Evolutionary conservation across 2,329 filamentous ascomycete species (phyloP).

Genomic region (Ascochyta clinopodiicola): DNA sequence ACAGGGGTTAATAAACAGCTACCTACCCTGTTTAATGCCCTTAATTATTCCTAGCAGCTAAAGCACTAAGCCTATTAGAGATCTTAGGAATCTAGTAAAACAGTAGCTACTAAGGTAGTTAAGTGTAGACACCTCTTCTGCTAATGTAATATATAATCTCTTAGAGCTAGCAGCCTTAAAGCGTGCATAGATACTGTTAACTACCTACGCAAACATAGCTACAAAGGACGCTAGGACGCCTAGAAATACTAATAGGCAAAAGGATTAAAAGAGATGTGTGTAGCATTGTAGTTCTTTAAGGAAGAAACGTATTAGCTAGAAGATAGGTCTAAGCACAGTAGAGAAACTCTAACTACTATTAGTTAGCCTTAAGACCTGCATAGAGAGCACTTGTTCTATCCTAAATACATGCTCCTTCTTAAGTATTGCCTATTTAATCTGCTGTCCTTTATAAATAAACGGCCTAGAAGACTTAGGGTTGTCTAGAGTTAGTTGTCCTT

Average conservation of each 20-base stretch:
- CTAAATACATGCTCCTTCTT: no score
- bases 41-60: background rate
- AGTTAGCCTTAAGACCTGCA: background rate
- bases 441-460: background rate
- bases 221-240: background rate
- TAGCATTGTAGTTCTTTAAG: background rate
- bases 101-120: background rate
- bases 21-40: background rate
- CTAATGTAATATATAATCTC: constrained; percentile 2
- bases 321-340: background rate
- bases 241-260: background rate
- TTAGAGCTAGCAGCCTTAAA: constrained; percentile 10
- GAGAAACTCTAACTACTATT: background rate
- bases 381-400: background rate
- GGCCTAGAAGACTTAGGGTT: background rate
- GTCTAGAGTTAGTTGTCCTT: background rate
- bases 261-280: background rate
- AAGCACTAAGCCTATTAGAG: background rate
- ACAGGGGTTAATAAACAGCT: background rate
- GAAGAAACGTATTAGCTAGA: background rate
- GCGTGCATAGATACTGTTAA: background rate
- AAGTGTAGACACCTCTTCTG: background rate
- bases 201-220: background rate
- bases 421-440: no score
- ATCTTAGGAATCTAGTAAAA: background rate